Conservation (phyloP, 495 filamentous ascomycete species). For the Astrocystis sublimbata region DNA sequence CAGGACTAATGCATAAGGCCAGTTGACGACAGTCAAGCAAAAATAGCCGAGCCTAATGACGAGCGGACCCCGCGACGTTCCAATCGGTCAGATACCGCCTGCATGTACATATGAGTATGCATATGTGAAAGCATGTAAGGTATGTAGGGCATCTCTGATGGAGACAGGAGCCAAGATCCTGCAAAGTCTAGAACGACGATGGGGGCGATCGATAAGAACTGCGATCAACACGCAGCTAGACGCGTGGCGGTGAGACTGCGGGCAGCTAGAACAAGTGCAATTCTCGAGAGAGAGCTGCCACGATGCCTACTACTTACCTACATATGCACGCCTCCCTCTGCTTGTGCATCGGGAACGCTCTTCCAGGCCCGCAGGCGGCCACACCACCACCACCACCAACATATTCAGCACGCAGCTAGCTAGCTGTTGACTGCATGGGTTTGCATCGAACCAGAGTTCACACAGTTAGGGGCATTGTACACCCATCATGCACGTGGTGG, state of each 20-base stretch:
- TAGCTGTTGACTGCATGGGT: constrained; percentile 6
- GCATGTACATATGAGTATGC: too few relatives aligned
- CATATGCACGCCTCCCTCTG: too few relatives aligned
- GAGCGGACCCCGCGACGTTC: too few relatives aligned
- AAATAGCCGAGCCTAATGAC: too few relatives aligned
- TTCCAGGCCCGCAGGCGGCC: neutral
- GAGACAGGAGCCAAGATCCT: constrained; percentile 9
- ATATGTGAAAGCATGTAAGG: too few relatives aligned
- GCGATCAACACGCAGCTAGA: constrained; percentile 13
- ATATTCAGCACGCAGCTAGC: too few relatives aligned
- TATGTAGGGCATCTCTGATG: neutral
- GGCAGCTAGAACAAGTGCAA: neutral
- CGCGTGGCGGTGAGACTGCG: constrained; percentile 15
- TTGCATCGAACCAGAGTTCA: constrained; percentile 6
- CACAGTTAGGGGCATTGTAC: constrained; percentile 1
- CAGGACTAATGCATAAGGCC: too few relatives aligned
- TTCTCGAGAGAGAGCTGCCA: neutral
- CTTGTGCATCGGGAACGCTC: neutral
- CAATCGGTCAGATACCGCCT: too few relatives aligned
- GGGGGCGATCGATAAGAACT: constrained; percentile 1
- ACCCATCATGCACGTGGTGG: constrained; percentile 15
- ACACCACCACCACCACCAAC: neutral
- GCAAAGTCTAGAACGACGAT: constrained; percentile 8
- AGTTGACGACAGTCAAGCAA: too few relatives aligned
- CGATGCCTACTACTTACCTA: too few relatives aligned